Percentiles rank a stretch among this genome's conserved stretches.
These are phyloP conservation scores for Hibiscus syriacus DNA, from an alignment of 345 rosid species.

Conservation along the genomic window DNA sequence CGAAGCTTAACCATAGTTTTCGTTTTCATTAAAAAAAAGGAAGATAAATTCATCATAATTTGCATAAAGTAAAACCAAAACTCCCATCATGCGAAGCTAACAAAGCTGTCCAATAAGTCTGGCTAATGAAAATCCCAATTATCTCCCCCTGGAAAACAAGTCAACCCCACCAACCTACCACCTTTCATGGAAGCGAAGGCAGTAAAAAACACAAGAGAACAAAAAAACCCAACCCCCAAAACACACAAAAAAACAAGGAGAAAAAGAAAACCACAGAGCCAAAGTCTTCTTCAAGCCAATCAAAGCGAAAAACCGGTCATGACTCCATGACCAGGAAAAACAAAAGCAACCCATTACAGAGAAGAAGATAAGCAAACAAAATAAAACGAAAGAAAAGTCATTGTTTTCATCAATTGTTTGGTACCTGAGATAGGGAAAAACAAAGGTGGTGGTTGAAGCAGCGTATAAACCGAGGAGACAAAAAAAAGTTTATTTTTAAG, in stretches of 20 bases:
- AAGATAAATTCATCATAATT: constrained; percentile 12
- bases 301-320: constrained; percentile 24
- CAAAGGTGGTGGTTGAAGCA: constrained; percentile 28
- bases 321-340: constrained; percentile 4
- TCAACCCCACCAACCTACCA: constrained; percentile 87
- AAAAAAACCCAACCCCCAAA: constrained; percentile 13
- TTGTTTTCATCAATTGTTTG: constrained; percentile 4
- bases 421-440: constrained; percentile 19
- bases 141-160: constrained; percentile 37
- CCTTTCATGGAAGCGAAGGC: constrained; percentile 48
- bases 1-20: background rate
- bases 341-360: constrained; percentile 26
- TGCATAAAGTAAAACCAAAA: constrained; percentile 14
- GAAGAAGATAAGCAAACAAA: background rate
- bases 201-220: constrained; percentile 2
- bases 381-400: background rate
- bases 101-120: constrained; percentile 16
- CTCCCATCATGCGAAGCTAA: constrained; percentile 15
- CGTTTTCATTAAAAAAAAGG: background rate
- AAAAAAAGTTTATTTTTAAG: constrained; percentile 4
- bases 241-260: constrained; percentile 12
- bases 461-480: constrained; percentile 23
- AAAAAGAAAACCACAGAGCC: constrained; percentile 20
- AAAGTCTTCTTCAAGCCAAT: constrained; percentile 21
- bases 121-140: constrained; percentile 15